These are phyloP conservation scores for Ustilago loliicola DNA, from an alignment of 1,284 basidiomycete species.

Conservation along the genomic window DNA sequence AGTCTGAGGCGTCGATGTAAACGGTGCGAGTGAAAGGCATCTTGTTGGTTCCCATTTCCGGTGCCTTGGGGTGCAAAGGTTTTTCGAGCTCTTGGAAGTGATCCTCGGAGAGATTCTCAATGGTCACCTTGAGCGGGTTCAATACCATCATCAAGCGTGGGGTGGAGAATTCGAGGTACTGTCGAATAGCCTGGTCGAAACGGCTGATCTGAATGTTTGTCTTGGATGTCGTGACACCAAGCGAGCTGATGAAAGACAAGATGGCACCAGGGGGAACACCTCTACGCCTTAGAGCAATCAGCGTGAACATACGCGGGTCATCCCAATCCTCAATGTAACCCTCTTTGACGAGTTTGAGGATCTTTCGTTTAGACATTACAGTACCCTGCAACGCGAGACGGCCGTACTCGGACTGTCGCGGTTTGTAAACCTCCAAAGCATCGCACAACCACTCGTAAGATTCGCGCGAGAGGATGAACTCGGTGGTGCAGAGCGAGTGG, in stretches of 20 bases:
- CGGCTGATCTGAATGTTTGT: slow-evolving; percentile 88
- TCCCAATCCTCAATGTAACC: slow-evolving; percentile 93
- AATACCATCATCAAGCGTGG: slow-evolving; percentile 94
- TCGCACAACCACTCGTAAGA: slow-evolving; percentile 99
- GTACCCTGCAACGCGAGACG: slow-evolving; percentile 93
- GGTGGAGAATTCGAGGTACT: slow-evolving; percentile 88
- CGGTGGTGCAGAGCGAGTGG: slow-evolving; percentile 96
- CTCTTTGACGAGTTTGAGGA: slow-evolving; percentile 87
- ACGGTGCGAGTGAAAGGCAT: slow-evolving; percentile 90
- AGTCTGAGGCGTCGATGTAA: slow-evolving; percentile 95
- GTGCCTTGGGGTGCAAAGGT: slow-evolving; percentile 92
- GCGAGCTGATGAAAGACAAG: slow-evolving; percentile 87
- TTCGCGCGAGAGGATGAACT: slow-evolving; percentile 95
- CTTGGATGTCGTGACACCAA: slow-evolving; percentile 87
- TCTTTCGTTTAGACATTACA: slow-evolving; percentile 97
- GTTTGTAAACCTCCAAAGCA: slow-evolving; percentile 94
- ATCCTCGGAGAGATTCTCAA: slow-evolving; percentile 88
- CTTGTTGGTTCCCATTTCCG: slow-evolving; percentile 84
- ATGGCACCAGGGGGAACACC: slow-evolving; percentile 97
- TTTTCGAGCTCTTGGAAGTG: slow-evolving; percentile 88
- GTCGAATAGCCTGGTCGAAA: slow-evolving; percentile 89
- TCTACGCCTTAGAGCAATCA: slow-evolving; percentile 92
- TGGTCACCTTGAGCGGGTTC: slow-evolving; percentile 86
- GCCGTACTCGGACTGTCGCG: slow-evolving; percentile 97
- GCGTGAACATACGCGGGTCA: slow-evolving; percentile 96